Evolutionary conservation across 2,329 filamentous ascomycete genomes (phyloP), one percentile per base, ranked within the genome.

Genomic region (Coniochaeta ligniaria): DNA sequence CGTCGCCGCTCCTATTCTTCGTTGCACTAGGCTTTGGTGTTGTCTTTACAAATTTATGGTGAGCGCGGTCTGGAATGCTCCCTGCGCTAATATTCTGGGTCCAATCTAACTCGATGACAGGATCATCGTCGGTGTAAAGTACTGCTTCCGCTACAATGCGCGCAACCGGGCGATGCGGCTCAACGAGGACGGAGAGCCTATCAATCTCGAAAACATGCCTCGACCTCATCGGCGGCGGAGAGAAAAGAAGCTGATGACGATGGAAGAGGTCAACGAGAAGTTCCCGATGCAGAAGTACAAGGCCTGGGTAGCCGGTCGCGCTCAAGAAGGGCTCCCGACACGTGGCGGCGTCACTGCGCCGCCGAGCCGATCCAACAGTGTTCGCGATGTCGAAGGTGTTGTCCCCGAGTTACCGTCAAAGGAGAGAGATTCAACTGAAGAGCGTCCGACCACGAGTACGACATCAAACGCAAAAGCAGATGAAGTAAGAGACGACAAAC

Each of bases 61-160:
- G 83, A 79, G 89, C 74, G 20, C 22, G 45, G n/a, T n/a, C 12
- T 31, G 31, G 54, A 57, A 22, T 35, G 54, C 35, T 24, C 2
- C 3, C 16, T 3, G 17, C 35, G 54, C 54, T 35, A 57, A 22
- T 64, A n/a, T 63, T 33, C 22, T 14, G 26, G 36, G 50, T 17
- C n/a, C 17, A 41, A 50, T 38, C 56, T 65, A 31, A 16, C 65
- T 68, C 65, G 66, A 50, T 55, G 28, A 59, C 69, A 99, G 95
- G 95, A 99, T 99, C 70, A 99, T 99, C 68, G 95, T 99, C 63
- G 95, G 95, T 67, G 95, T 99, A 63, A 99, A 99, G 78, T 99
- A 99, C 75, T 99, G 95, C 78, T 99, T 99, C 76, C 85, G 95
- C 68, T 98, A 99, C 75, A 98, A 98, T 75, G 93, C 95, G 67